Conservation (phyloP, 1,284 basidiomycete species). For the Exobasidium cylindrosporum region DNA sequence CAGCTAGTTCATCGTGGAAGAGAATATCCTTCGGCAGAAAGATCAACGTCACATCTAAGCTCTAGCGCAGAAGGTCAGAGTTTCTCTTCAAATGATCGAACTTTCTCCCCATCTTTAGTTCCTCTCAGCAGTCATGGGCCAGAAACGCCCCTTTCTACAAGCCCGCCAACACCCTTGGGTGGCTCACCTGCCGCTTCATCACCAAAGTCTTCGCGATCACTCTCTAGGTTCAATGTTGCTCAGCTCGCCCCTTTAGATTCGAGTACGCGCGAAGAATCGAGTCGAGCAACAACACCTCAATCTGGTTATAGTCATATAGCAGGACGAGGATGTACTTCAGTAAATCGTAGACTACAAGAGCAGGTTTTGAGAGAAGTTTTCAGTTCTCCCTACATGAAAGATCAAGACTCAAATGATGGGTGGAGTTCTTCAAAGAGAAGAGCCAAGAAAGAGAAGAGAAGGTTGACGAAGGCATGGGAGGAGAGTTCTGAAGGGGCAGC, state of each 20-base stretch:
- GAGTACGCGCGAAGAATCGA: background rate
- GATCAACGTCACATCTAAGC: slow-evolving; percentile 10
- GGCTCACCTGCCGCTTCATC: background rate
- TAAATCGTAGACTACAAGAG: slow-evolving; percentile 52
- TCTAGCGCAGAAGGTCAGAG: slow-evolving; percentile 16
- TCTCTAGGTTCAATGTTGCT: background rate
- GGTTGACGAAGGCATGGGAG: slow-evolving; percentile 47
- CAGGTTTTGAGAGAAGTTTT: slow-evolving; percentile 54
- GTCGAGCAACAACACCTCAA: background rate
- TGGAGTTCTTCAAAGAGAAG: slow-evolving; percentile 19
- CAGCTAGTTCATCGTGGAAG: background rate
- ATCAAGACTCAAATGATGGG: slow-evolving; percentile 8
- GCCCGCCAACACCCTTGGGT: background rate
- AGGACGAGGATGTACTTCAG: slow-evolving; percentile 48
- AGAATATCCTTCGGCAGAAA: background rate
- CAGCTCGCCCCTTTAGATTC: slow-evolving; percentile 1
- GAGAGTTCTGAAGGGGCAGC: slow-evolving; percentile 38
- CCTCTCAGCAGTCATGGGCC: background rate
- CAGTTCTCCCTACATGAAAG: slow-evolving; percentile 37
- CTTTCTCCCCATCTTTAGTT: slow-evolving; percentile 9
- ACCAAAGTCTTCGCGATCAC: background rate
- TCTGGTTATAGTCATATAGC: slow-evolving; percentile 22
- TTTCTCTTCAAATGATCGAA: slow-evolving; percentile 1
- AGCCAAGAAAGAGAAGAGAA: slow-evolving; percentile 34
- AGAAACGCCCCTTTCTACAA: background rate